These are phyloP conservation scores for Clitopilus passeckerianus DNA, from an alignment of 768 basidiomycete species.

Conservation along the genomic window DNA sequence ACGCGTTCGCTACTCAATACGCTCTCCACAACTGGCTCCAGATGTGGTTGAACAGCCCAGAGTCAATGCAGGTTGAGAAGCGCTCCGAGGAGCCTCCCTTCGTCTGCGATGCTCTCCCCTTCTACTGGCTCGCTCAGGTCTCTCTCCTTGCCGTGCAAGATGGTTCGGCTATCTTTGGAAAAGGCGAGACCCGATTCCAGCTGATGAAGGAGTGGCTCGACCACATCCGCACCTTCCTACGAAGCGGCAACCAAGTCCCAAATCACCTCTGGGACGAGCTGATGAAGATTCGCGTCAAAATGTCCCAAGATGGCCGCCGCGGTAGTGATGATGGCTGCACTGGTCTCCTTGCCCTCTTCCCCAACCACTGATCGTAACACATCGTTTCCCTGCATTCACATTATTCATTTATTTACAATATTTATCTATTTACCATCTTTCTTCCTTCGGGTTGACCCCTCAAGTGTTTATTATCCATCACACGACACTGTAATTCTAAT, in stretches of 20 bases:
- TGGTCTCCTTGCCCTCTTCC: constrained; percentile 20
- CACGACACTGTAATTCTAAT: not conserved
- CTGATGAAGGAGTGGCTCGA: constrained; percentile 47
- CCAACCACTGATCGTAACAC: constrained; percentile 1
- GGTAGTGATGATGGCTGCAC: constrained; percentile 9
- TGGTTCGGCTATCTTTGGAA: constrained; percentile 8
- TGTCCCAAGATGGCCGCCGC: constrained; percentile 12
- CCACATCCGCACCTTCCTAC: constrained; percentile 41
- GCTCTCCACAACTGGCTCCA: constrained; percentile 58
- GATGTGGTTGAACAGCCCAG: constrained; percentile 42
- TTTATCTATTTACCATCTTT: not conserved
- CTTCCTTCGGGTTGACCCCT: not conserved
- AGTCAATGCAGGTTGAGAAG: constrained; percentile 22
- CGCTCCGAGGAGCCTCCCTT: constrained; percentile 28
- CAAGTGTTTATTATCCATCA: not conserved
- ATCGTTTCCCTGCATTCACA: not conserved
- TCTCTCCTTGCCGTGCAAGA: constrained; percentile 49
- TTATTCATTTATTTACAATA: not conserved
- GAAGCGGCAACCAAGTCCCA: constrained; percentile 35
- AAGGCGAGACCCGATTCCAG: constrained; percentile 36
- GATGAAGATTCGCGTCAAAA: constrained; percentile 29
- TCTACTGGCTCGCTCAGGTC: constrained; percentile 61
- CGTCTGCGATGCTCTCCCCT: constrained; percentile 43
- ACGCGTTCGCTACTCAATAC: constrained; percentile 34
- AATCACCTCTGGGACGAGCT: constrained; percentile 45